Base-by-base conservation (phyloP, 495 filamentous ascomycete species). In the Aspergillus wentii region DNA sequence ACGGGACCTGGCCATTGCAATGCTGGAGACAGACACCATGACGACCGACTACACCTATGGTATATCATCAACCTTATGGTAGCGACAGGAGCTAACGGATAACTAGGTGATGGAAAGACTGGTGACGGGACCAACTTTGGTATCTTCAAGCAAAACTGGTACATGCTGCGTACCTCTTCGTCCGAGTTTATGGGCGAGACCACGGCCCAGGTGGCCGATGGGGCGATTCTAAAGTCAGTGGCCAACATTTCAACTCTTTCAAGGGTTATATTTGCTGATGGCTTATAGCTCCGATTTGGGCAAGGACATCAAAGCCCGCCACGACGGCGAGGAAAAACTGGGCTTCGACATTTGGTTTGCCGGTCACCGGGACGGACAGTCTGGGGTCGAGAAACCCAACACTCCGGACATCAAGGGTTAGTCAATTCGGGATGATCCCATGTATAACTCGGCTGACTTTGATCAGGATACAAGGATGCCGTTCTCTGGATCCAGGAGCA, bases 1-100 rank as follows among this genome's bases (percentile, higher is more conserved):
- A 20, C 49, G 51, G 17, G 64, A 69, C 23, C 21, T 69, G 7
- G 61, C 65, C 1, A 67, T 67, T 48, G 63, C 65, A 18, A 67
- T 67, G 63, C 41, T 69, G 27, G 63, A 69, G 46, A 69, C 57
- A 48, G 48, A 59, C 3, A 54, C 35, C 7, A 68, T 68, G 63
- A 48, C 39, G 4, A 58, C 61, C 16, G 44, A 61, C 31, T 66
- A 68, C 35, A 52, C 49, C 13, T 59, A 57, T 22, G 56, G 46
- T 68, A 59, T 17, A 38, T 27, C 9, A n/a, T n/a, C n/a, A n/a
- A n/a, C n/a, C n/a, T n/a, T n/a, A n/a, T n/a, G n/a, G n/a, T n/a
- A n/a, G n/a, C n/a, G 16, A 8, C 5, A 11, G 29, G 2, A 19
- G 2, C 16, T n/a, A 15, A 19, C 1, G 6, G 17, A 5, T 19